These are phyloP conservation scores for Fraxinus paxiana DNA, from an alignment of 305 asterid genomes.

Conservation along the genomic window DNA sequence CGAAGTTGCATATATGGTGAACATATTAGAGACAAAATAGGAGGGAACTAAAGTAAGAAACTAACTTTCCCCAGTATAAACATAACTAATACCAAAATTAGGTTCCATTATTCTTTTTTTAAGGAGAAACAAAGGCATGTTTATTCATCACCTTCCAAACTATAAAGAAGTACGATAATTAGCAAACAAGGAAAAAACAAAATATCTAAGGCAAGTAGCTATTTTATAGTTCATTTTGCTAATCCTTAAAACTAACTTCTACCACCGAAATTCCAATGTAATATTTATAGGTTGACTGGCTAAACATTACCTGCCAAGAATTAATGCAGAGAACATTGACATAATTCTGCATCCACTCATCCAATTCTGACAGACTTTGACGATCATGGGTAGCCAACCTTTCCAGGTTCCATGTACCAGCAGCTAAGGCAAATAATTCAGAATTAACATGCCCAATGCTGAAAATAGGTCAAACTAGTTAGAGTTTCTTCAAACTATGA, in stretches of 20 bases:
- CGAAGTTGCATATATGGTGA: neutral
- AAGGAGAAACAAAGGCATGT: slow-evolving; percentile 1
- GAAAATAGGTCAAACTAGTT: slow-evolving; percentile 35
- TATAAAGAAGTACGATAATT: neutral
- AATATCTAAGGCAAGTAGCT: neutral
- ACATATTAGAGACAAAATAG: neutral
- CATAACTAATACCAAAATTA: neutral
- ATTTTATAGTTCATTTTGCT: neutral
- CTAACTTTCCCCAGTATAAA: neutral
- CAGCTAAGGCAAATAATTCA: slow-evolving; percentile 70
- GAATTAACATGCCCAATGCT: slow-evolving; percentile 89
- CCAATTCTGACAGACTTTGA: slow-evolving; percentile 36
- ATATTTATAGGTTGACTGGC: neutral
- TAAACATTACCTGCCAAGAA: slow-evolving; percentile 82
- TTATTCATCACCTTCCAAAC: slow-evolving; percentile 4
- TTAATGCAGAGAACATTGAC: slow-evolving; percentile 81
- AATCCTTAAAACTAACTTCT: neutral
- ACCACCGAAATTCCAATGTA: neutral
- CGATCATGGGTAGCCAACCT: slow-evolving; percentile 28
- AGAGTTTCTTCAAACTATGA: slow-evolving; percentile 17
- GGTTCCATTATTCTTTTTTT: neutral
- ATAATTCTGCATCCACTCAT: slow-evolving; percentile 64
- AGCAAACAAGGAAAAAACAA: slow-evolving; percentile 3
- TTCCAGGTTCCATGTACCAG: slow-evolving; percentile 51
- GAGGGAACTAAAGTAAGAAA: neutral